phyloP scores from a whole-genome alignment of 2,329 filamentous ascomycete species.

The Mollisia scopiformis region DNA sequence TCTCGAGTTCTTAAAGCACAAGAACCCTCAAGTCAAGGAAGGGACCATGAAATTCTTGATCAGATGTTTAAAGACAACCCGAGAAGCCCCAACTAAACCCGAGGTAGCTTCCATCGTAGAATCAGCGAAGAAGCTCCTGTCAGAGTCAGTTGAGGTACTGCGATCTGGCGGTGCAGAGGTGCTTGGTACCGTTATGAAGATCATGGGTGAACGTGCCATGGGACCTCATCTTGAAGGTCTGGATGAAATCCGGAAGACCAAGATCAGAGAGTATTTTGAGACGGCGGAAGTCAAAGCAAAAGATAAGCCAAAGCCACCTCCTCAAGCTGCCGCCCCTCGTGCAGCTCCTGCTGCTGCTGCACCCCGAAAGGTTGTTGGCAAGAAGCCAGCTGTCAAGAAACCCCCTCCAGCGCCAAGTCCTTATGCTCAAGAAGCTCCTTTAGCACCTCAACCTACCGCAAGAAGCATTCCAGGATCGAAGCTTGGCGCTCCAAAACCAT shows the following conservation, averaged over 20 bases:
- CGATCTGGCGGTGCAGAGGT: slow-evolving; percentile 90
- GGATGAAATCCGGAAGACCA: slow-evolving; percentile 93
- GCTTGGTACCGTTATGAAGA: slow-evolving; percentile 96
- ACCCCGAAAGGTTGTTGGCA: slow-evolving; percentile 47
- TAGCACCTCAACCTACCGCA: slow-evolving; percentile 61
- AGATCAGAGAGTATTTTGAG: slow-evolving; percentile 91
- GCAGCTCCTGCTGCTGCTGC: slow-evolving; percentile 46
- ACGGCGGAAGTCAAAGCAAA: slow-evolving; percentile 84
- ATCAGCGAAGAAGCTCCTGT: slow-evolving; percentile 82
- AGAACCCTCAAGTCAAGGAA: slow-evolving; percentile 97
- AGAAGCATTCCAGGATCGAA: slow-evolving; percentile 53
- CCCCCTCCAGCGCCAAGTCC: slow-evolving; percentile 47
- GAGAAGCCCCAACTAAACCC: slow-evolving; percentile 79
- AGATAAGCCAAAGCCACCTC: slow-evolving; percentile 83
- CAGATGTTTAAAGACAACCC: slow-evolving; percentile 80
- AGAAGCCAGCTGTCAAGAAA: slow-evolving; percentile 49
- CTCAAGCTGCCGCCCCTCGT: slow-evolving; percentile 61
- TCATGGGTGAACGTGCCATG: slow-evolving; percentile 96
- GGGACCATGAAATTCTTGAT: slow-evolving; percentile 94
- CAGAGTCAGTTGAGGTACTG: slow-evolving; percentile 84
- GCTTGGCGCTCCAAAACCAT: slow-evolving; percentile 57
- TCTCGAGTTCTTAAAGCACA: slow-evolving; percentile 81
- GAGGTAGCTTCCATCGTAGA: slow-evolving; percentile 90
- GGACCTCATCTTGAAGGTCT: slow-evolving; percentile 87
- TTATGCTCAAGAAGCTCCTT: slow-evolving; percentile 53